Evolutionary conservation across 2,329 filamentous ascomycete genomes (phyloP).

Genomic region (Diaporthe eres): DNA sequence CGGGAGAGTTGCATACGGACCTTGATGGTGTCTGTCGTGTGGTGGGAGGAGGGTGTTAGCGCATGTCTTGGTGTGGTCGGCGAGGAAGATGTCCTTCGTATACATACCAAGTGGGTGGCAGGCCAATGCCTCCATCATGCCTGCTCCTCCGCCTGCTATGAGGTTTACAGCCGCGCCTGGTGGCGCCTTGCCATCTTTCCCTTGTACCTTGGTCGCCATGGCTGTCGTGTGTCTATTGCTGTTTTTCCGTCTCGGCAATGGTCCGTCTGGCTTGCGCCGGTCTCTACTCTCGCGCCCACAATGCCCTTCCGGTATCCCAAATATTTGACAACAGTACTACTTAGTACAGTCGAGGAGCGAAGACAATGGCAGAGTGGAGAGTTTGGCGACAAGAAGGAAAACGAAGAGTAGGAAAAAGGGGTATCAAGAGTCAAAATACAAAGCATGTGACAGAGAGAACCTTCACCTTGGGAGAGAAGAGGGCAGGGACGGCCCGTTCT

Average conservation of each 20-base stretch:
- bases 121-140: constrained; percentile 98
- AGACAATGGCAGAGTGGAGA: background rate
- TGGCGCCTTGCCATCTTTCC: constrained; percentile 76
- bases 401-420: constrained; percentile 29
- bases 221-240: background rate
- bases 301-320: background rate
- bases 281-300: constrained; percentile 1
- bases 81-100: constrained; percentile 16
- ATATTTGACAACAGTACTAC: background rate
- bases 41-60: constrained; percentile 40
- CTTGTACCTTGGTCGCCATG: constrained; percentile 60
- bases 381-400: background rate
- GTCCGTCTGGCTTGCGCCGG: constrained; percentile 20
- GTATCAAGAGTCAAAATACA: constrained; percentile 29
- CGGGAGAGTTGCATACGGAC: constrained; percentile 98
- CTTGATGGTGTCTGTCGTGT: constrained; percentile 87
- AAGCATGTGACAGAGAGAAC: constrained; percentile 32
- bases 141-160: constrained; percentile 91
- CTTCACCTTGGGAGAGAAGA: constrained; percentile 5
- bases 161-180: constrained; percentile 91
- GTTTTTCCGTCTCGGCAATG: background rate
- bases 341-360: background rate
- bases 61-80: constrained; percentile 34
- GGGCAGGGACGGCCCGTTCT: constrained; percentile 21
- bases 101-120: constrained; percentile 91